phyloP scores from a whole-genome alignment of 495 filamentous ascomycete genomes.

The Penicillium angulare region DNA sequence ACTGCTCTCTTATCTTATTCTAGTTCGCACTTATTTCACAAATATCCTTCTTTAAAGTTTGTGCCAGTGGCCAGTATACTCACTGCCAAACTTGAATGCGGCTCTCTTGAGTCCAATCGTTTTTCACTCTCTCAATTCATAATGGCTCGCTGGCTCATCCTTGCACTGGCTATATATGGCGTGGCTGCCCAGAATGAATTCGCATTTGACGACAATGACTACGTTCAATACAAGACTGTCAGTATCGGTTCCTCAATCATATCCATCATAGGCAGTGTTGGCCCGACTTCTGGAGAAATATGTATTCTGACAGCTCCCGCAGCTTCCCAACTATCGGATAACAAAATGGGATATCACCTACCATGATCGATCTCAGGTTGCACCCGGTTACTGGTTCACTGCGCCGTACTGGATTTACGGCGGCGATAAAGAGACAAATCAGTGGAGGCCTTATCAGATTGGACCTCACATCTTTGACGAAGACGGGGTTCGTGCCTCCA shows the following conservation, averaged over 20 bases:
- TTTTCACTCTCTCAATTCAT: neutral
- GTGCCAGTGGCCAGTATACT: too few relatives aligned
- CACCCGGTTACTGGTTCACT: constrained; percentile 9
- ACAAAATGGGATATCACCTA: constrained; percentile 11
- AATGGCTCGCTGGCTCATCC: neutral
- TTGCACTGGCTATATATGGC: neutral
- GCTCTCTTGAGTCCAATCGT: too few relatives aligned
- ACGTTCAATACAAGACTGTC: neutral
- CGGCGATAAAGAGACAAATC: constrained; percentile 4
- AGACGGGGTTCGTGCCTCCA: constrained; percentile 4
- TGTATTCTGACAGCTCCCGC: neutral
- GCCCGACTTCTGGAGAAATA: neutral
- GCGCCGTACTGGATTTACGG: constrained; percentile 5
- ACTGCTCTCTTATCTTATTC: too few relatives aligned
- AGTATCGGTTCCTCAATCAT: too few relatives aligned
- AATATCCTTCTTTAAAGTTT: too few relatives aligned
- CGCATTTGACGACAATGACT: neutral
- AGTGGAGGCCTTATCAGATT: constrained; percentile 8
- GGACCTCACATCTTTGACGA: constrained; percentile 11
- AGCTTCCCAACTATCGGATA: constrained; percentile 5
- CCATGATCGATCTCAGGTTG: neutral
- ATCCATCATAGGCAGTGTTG: neutral
- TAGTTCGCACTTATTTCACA: too few relatives aligned
- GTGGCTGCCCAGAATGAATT: neutral
- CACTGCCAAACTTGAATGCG: too few relatives aligned